Base-by-base conservation (phyloP, 169 alveolate genomes). In the Plasmodium ovale region DNA sequence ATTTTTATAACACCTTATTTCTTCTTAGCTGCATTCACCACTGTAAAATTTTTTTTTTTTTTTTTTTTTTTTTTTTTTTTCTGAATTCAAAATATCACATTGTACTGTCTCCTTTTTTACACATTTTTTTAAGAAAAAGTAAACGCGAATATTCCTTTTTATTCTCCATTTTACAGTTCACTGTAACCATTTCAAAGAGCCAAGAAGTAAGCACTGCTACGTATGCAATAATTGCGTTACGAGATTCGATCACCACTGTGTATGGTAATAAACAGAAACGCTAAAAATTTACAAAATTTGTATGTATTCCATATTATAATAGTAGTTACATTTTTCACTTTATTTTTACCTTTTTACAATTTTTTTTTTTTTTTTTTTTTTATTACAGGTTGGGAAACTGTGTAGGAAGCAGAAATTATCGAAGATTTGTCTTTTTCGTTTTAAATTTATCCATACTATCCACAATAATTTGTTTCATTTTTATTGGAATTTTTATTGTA, bases 231-330 rank as follows among this genome's bases (percentile, higher is more conserved):
- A 91, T 54, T 98, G 99, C 69, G 96, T 98, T 14, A 93, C 92
- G 14, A 92, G 96, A 49, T 97, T 95, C 91, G 99, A 98, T 87
- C 99, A 98, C 89, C 99, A 98, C 87, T 98, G 99, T 67, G 98
- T 98, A n/a, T 97, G 94, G 96, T 94, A 89, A 25, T 54, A 60
- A 37, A 6, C n/a, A 53, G 47, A 14, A 58, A 44, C 49, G 39
- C 12, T 19, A 29, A 51, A n/a, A 39, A 37, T 10, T 31, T 9
- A 23, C 27, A 21, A 27, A 44, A 16, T 37, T 29, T 14, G 10
- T 51, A 39, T 59, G 44, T 51, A 5, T 74, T 12, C 44, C 35
- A 12, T 54, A 31, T n/a, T 23, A 7, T 73, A 33, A 10, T 60
- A 56, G 10, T 65, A 31, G 27, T 1, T 29, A 64, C 44, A 69